Base-by-base conservation (phyloP, 2,329 filamentous ascomycete species). In the Penicillium sp. region DNA sequence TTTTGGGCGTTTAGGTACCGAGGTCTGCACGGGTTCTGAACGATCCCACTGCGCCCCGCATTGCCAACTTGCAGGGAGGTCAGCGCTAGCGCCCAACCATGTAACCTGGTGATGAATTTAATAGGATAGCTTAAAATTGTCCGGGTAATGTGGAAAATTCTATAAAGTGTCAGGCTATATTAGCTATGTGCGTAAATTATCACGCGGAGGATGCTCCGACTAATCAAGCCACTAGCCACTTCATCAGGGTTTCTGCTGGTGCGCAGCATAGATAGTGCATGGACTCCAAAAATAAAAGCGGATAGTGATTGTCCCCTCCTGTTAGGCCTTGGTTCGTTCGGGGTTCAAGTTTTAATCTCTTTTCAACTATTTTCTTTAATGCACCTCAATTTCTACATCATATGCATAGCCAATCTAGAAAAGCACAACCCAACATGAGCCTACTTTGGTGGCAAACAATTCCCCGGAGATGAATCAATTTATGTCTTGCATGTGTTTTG, bases 171-270 rank as follows among this genome's bases (percentile, higher is more conserved):
- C 37, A 14, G 37, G n/a, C 18, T 40, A 22, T 6, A 22, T 40
- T 40, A 6, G 9, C 43, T 11, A 18, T 11, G 6, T 11, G 14
- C 27, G 43, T 18, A 29, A 51, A 43, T 8, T 33, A 33, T 25
- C 44, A 49, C 50, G 52, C 55, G 57, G 57, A 59, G 57, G 12
- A 49, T 49, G 25, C 55, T 58, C 57, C 57, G 57, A 53, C 52
- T 55, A 59, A 26, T 25, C 47, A 57, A 57, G 56, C 41, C 25
- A 47, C 44, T 11, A 22, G 22, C 22, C 14, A 37, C 8, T 37
- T 37, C 7, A 9, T 37, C n/a, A 37, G n/a, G 6, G 6, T 4
- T 2, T 37, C 7, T 27, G 26, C 8, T 27, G 26, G 3, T 5
- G 3, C 6, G 12, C 12, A 31, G 29, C 14, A 14, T 14, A 31